These are phyloP conservation scores for Sorghum bicolor DNA, from an alignment of 176 grass and related monocot genomes.

Conservation along the genomic window DNA sequence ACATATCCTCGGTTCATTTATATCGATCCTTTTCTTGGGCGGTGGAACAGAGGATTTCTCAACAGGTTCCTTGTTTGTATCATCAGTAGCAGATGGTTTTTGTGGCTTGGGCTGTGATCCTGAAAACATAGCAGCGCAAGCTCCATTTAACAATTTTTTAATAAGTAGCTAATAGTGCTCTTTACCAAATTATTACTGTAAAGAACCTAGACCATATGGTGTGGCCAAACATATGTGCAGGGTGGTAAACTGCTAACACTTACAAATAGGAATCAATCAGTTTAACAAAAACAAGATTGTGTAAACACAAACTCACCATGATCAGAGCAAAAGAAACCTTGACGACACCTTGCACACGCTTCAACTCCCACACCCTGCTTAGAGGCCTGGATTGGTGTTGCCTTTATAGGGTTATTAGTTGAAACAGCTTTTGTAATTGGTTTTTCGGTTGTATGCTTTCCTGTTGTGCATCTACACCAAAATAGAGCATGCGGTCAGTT, in stretches of 20 bases:
- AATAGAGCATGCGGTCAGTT: not conserved
- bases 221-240: not conserved
- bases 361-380: conserved; percentile 43
- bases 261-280: not conserved
- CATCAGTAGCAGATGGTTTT: conserved; percentile 33
- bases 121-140: conserved; percentile 28
- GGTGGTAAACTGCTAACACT: not conserved
- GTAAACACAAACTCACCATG: conserved; percentile 62
- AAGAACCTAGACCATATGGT: not conserved
- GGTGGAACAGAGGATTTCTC: conserved; percentile 37
- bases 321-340: conserved; percentile 97
- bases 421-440: conserved; percentile 66
- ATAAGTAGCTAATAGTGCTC: too few species aligned
- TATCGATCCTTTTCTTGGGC: conserved; percentile 69
- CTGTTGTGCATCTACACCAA: conserved; percentile 72
- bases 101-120: conserved; percentile 70
- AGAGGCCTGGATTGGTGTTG: conserved; percentile 41
- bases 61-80: conserved; percentile 25
- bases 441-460: conserved; percentile 95
- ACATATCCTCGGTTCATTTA: conserved; percentile 69
- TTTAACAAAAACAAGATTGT: not conserved
- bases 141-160: not conserved
- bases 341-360: conserved; percentile 73
- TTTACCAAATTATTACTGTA: not conserved
- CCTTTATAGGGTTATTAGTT: conserved; percentile 48